Conservation (phyloP, 106 monocot genomes). For the Posidonia australis region DNA sequence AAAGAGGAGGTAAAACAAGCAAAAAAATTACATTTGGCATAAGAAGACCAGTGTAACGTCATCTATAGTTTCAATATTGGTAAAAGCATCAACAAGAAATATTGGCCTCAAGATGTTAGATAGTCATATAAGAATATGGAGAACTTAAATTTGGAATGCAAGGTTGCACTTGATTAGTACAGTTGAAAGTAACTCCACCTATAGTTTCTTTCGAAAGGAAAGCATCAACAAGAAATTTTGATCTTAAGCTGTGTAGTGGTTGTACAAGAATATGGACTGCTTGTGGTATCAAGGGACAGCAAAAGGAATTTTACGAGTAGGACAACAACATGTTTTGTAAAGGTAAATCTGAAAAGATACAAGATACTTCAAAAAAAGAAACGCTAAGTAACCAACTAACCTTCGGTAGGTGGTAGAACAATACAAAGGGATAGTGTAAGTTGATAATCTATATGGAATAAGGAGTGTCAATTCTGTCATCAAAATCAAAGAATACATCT, state of each 20-base stretch:
- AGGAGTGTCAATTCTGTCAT: no score
- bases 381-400: no score
- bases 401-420: no score
- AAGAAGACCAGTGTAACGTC: background rate
- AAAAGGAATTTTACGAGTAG: background rate
- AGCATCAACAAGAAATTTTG: conserved; percentile 3
- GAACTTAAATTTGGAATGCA: no score
- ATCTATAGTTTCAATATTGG: background rate
- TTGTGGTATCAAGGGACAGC: background rate
- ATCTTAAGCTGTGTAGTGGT: no score
- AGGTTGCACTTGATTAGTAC: no score
- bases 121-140: background rate
- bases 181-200: no score
- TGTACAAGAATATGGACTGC: background rate
- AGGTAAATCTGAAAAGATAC: background rate
- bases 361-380: no score
- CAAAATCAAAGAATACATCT: no score
- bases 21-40: background rate
- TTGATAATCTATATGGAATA: no score
- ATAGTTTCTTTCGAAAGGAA: background rate
- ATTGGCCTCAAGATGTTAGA: background rate
- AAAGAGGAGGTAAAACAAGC: conserved; percentile 1
- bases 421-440: no score
- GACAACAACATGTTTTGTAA: background rate
- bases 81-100: conserved; percentile 1